Base-by-base conservation (phyloP, 2,329 filamentous ascomycete species). In the Xylariaceae sp. region DNA sequence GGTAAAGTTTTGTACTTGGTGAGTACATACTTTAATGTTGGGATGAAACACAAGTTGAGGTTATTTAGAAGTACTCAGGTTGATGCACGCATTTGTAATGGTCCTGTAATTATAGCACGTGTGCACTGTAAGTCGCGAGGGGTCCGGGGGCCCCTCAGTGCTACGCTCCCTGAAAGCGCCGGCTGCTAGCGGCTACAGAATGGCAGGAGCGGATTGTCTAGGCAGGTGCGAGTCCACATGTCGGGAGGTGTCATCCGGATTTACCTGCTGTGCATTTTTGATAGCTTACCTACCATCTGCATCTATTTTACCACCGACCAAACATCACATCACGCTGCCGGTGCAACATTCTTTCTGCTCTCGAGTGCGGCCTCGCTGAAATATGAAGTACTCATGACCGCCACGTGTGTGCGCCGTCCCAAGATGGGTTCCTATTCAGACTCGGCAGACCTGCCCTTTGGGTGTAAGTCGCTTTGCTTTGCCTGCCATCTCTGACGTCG, bases 401-500 rank as follows among this genome's bases (percentile, higher is more conserved):
- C 78, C 68, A 60, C 54, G 59, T 61, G 62, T 59, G 73, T 82
- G 74, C 78, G 80, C 71, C 78, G 74, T 78, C 78, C 77, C 72
- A 82, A 76, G 72, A 86, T 85, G 83, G 81, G 77, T 80, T 81
- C 82, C 75, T 79, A 77, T 75, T 79, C 77, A 75, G 80, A 80
- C 75, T 78, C 79, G 72, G 76, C 80, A 75, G 80, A 80, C 75
- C 78, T 79, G 72, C 76, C 80, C 68, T 89, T 89, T 79, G 87
- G 86, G 69, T 89, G 86, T 89, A 80, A 67, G 86, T 81, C 51
- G 55, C 48, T 30, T 30, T 30, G 23, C 23, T 30, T 30, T 30
- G 23, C 23, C 4, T 30, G 23, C 23, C 4, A 30, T 30, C 23
- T 30, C 23, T 30, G 23, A 30, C 23, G 23, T 56, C 45, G 56